These are phyloP conservation scores for Geopyxis carbonaria DNA, from an alignment of 495 filamentous ascomycete species.

Conservation along the genomic window DNA sequence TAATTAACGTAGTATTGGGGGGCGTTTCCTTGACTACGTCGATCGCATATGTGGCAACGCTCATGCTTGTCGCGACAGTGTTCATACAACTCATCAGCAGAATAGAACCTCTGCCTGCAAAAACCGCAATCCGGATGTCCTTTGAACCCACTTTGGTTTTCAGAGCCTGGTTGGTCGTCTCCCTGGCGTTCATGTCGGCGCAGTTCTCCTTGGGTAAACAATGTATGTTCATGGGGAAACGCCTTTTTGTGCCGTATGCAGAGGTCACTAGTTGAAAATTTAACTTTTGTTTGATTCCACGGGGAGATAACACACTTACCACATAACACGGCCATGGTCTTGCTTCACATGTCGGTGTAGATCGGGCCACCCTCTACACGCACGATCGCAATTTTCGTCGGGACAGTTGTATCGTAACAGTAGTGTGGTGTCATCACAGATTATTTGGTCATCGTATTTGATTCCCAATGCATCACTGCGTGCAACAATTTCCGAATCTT, in stretches of 20 bases:
- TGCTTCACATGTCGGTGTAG: conserved; percentile 76
- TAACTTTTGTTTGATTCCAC: background rate
- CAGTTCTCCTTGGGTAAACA: conserved; percentile 71
- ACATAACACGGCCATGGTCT: conserved; percentile 76
- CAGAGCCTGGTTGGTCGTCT: conserved; percentile 76
- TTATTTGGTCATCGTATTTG: conserved; percentile 67
- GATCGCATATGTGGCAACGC: conserved; percentile 85
- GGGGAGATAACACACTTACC: conserved; percentile 35
- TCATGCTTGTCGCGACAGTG: conserved; percentile 90
- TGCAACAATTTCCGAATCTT: conserved; percentile 48
- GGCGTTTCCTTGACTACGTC: conserved; percentile 46
- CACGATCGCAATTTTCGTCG: conserved; percentile 64
- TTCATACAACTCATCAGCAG: conserved; percentile 80
- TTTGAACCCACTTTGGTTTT: conserved; percentile 88
- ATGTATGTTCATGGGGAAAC: conserved; percentile 91
- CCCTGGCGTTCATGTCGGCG: conserved; percentile 77
- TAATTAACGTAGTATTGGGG: conserved; percentile 85
- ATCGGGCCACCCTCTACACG: conserved; percentile 83
- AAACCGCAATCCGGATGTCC: conserved; percentile 92
- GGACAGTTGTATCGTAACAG: conserved; percentile 94
- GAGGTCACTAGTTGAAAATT: conserved; percentile 43
- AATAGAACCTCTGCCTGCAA: conserved; percentile 83
- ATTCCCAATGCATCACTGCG: conserved; percentile 76
- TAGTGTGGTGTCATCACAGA: conserved; percentile 70
- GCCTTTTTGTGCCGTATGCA: conserved; percentile 93